phyloP scores from a whole-genome alignment of 1,284 basidiomycete species.

The Leccinum fallax region DNA sequence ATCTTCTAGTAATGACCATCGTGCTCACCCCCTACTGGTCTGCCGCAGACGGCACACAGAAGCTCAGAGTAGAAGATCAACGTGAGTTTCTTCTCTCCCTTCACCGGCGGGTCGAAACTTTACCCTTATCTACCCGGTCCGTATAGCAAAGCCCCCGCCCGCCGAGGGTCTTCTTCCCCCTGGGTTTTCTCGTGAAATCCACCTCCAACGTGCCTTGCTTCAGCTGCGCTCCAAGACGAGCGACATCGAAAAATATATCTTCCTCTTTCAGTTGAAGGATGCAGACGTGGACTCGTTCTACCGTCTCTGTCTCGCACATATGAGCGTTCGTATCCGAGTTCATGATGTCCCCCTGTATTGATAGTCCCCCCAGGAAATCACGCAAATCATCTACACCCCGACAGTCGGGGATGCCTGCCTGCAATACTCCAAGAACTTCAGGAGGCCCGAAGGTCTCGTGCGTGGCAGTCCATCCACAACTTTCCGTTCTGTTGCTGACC shows the following conservation, averaged over 20 bases:
- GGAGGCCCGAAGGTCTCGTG: slow-evolving; percentile 78
- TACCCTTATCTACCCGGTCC: neutral
- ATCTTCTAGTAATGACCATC: slow-evolving; percentile 52
- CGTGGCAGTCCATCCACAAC: slow-evolving; percentile 30
- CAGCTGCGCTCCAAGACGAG: slow-evolving; percentile 78
- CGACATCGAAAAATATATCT: slow-evolving; percentile 81
- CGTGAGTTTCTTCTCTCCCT: slow-evolving; percentile 43
- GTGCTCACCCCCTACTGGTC: slow-evolving; percentile 70
- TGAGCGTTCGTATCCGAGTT: slow-evolving; percentile 37
- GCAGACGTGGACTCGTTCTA: slow-evolving; percentile 78
- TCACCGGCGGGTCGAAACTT: neutral
- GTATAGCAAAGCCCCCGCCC: slow-evolving; percentile 48
- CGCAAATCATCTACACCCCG: slow-evolving; percentile 91
- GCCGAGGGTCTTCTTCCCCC: slow-evolving; percentile 67
- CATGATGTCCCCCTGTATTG: neutral
- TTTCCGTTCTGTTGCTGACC: neutral
- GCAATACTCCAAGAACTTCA: slow-evolving; percentile 82
- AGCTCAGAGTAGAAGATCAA: slow-evolving; percentile 60
- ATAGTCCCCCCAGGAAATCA: slow-evolving; percentile 53
- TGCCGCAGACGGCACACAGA: slow-evolving; percentile 58
- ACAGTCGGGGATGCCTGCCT: slow-evolving; percentile 91
- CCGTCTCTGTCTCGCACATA: slow-evolving; percentile 64
- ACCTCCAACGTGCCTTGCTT: slow-evolving; percentile 60
- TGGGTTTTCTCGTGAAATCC: slow-evolving; percentile 54
- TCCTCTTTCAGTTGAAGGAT: slow-evolving; percentile 72